Percentiles rank a stretch among this genome's conserved stretches.
phyloP scores from a whole-genome alignment of 1,284 basidiomycete species.

The Pseudozyma flocculosa region DNA sequence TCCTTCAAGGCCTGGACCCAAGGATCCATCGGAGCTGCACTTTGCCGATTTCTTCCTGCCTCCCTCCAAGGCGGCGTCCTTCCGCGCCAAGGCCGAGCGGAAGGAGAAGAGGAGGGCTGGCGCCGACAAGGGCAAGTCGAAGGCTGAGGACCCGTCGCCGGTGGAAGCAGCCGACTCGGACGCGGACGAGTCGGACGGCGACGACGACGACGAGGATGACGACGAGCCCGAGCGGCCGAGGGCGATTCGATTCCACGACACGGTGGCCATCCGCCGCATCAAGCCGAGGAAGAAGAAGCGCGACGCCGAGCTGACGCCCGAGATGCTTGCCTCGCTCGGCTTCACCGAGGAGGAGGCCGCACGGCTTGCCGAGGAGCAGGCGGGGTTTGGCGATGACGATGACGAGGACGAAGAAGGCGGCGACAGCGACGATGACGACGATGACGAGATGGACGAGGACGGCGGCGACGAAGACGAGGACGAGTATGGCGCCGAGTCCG shows the following conservation, averaged over 20 bases:
- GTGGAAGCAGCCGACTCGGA: constrained; percentile 14
- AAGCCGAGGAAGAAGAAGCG: constrained; percentile 34
- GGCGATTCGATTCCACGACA: constrained; percentile 71
- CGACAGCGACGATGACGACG: constrained; percentile 42
- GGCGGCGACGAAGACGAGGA: constrained; percentile 51
- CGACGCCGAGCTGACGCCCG: constrained; percentile 24
- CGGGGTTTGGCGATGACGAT: constrained; percentile 16
- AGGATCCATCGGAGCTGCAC: constrained; percentile 55
- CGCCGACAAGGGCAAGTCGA: constrained; percentile 5
- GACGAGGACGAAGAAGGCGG: constrained; percentile 50
- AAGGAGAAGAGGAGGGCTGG: background rate
- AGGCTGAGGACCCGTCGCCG: constrained; percentile 8
- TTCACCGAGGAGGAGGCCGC: constrained; percentile 13
- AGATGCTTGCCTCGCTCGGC: constrained; percentile 26
- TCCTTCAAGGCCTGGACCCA: constrained; percentile 12
- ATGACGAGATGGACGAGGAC: constrained; percentile 29
- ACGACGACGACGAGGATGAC: constrained; percentile 7
- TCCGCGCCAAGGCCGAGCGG: constrained; percentile 49
- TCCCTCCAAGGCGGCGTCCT: constrained; percentile 26
- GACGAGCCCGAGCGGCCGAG: constrained; percentile 34
- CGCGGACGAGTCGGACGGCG: constrained; percentile 8
- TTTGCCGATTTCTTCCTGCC: constrained; percentile 66
- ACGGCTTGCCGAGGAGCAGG: background rate
- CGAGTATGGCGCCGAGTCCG: constrained; percentile 21
- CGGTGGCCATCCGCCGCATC: constrained; percentile 72